Conservation (phyloP, 768 basidiomycete genomes). For the Lactifluus hygrophoroides region DNA sequence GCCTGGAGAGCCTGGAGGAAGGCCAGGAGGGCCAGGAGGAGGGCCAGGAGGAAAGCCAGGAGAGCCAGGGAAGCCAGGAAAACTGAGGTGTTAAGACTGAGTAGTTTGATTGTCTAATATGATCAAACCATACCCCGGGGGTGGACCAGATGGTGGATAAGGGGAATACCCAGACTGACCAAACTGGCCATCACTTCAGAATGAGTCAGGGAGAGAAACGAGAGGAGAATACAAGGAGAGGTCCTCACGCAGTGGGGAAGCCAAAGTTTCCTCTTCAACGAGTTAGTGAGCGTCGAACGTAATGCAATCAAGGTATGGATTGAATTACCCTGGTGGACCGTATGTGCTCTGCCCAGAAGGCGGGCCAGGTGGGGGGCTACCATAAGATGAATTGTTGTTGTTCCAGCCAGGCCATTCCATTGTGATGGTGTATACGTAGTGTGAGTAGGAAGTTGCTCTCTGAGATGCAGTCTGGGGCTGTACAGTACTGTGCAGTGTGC, state of each 20-base stretch:
- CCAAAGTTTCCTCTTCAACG: neutral
- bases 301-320: neutral
- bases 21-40: neutral
- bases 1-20: neutral
- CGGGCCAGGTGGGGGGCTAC: constrained; percentile 8
- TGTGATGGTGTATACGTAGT: neutral
- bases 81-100: neutral
- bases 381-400: neutral
- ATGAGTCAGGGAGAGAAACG: neutral
- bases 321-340: neutral
- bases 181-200: constrained; percentile 1
- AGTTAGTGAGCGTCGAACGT: neutral
- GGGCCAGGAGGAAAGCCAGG: neutral
- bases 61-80: too few species aligned
- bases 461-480: too few species aligned
- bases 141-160: constrained; percentile 22
- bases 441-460: too few species aligned
- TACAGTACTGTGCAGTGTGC: too few species aligned
- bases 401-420: constrained; percentile 10
- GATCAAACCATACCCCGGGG: constrained; percentile 17
- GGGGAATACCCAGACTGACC: constrained; percentile 19
- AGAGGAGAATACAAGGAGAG: neutral
- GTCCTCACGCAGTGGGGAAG: constrained; percentile 16
- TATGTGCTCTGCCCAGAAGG: constrained; percentile 1
- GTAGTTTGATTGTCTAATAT: neutral